These are phyloP conservation scores for Grammothele lineata DNA, from an alignment of 768 basidiomycete species.

Conservation along the genomic window DNA sequence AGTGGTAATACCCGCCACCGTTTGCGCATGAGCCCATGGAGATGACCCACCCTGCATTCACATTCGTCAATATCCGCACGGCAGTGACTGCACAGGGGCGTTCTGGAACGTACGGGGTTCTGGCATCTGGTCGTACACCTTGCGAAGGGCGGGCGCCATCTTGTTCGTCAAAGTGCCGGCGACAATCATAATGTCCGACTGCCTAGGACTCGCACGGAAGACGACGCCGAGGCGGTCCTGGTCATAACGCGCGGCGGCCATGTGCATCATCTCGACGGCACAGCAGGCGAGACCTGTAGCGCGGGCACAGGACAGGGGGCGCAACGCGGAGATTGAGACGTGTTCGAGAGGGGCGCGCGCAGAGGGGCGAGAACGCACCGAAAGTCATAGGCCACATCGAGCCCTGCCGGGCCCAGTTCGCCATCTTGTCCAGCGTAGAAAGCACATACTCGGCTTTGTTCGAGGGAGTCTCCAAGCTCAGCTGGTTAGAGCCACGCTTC, in stretches of 20 bases:
- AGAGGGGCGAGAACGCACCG: conserved; percentile 39
- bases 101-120: conserved; percentile 70
- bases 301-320: not conserved
- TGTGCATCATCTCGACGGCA: conserved; percentile 99
- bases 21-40: conserved; percentile 99
- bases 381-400: conserved; percentile 99
- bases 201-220: conserved; percentile 98
- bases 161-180: conserved; percentile 99
- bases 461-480: conserved; percentile 80
- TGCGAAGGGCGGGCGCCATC: conserved; percentile 97
- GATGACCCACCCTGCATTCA: conserved; percentile 83
- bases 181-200: conserved; percentile 98
- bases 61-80: not conserved
- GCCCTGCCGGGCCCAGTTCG: conserved; percentile 96
- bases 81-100: not conserved
- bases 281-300: conserved; percentile 89
- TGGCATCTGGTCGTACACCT: conserved; percentile 98
- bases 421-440: conserved; percentile 92
- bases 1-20: conserved; percentile 96
- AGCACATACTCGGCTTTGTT: conserved; percentile 91
- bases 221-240: conserved; percentile 96
- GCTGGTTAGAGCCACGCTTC: conserved; percentile 75
- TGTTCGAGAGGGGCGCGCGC: not conserved
- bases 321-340: conserved; percentile 11
- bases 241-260: conserved; percentile 98